phyloP scores from a whole-genome alignment of 352 stramenopile species.

The Phytophthora palmivora region DNA sequence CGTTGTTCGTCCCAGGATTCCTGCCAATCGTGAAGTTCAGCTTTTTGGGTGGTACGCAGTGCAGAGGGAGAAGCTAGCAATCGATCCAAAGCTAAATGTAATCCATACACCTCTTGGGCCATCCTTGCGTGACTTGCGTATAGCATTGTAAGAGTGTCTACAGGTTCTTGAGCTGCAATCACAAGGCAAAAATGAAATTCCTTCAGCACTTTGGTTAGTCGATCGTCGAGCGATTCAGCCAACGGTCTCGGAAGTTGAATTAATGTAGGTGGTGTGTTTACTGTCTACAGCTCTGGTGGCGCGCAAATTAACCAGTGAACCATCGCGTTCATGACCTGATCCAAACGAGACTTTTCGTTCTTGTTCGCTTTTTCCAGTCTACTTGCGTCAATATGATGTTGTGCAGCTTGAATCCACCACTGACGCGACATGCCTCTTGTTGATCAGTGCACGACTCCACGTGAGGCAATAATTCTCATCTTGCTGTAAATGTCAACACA shows the following conservation, averaged over 20 bases:
- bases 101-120: conserved; percentile 12
- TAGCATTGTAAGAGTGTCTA: conserved; percentile 6
- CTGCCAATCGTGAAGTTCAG: conserved; percentile 15
- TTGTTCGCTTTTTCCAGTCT: conserved; percentile 3
- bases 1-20: conserved; percentile 17
- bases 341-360: background rate
- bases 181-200: conserved; percentile 18
- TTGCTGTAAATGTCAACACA: conserved; percentile 26
- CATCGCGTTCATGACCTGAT: background rate
- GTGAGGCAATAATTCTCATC: conserved; percentile 6
- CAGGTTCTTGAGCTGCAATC: conserved; percentile 15
- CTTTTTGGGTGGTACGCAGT: conserved; percentile 5
- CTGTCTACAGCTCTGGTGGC: background rate
- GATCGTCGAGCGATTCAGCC: conserved; percentile 4
- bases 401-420: conserved; percentile 12
- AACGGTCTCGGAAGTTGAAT: background rate
- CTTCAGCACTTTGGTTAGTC: conserved; percentile 10
- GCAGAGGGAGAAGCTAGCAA: conserved; percentile 6
- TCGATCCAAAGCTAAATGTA: conserved; percentile 7
- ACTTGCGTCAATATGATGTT: conserved; percentile 10
- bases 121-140: conserved; percentile 14
- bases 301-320: conserved; percentile 9
- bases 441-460: conserved; percentile 3
- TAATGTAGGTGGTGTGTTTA: background rate
- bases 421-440: conserved; percentile 13